Conservation (phyloP, 176 grass and related monocot genomes). For the Typha latifolia region DNA sequence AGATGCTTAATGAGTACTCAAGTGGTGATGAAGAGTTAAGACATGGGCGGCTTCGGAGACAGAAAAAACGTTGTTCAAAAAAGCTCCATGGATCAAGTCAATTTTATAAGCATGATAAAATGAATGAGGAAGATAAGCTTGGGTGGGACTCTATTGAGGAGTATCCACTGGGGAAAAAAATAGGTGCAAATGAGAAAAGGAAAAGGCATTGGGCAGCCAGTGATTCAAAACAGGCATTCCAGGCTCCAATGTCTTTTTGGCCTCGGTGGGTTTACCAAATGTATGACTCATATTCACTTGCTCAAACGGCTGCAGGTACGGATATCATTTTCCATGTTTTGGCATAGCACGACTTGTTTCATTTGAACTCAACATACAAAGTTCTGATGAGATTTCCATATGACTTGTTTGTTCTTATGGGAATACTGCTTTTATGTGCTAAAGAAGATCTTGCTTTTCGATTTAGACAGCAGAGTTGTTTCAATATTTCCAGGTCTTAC, state of each 20-base stretch:
- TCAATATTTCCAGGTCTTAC: too few species aligned
- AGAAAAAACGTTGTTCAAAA: slow-evolving; percentile 25
- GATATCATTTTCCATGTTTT: background rate
- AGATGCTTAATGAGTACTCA: slow-evolving; percentile 30
- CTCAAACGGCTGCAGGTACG: slow-evolving; percentile 69
- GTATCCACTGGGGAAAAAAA: slow-evolving; percentile 15
- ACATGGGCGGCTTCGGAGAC: slow-evolving; percentile 19
- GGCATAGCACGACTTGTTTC: background rate
- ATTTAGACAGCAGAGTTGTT: too few species aligned
- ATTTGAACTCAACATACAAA: background rate
- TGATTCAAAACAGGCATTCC: slow-evolving; percentile 31
- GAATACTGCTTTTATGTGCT: too few species aligned
- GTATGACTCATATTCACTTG: slow-evolving; percentile 82
- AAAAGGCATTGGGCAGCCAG: slow-evolving; percentile 15
- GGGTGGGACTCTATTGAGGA: slow-evolving; percentile 17
- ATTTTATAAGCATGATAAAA: slow-evolving; percentile 19
- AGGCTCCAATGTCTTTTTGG: slow-evolving; percentile 69
- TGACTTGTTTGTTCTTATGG: too few species aligned
- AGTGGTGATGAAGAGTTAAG: slow-evolving; percentile 43
- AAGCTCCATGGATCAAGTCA: slow-evolving; percentile 11
- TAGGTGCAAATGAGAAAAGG: slow-evolving; percentile 27
- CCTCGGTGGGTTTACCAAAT: slow-evolving; percentile 90
- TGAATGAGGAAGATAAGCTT: slow-evolving; percentile 21
- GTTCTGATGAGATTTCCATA: background rate
- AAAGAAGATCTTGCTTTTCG: too few species aligned